A percentile compares a stretch with the other conserved stretches of the same genome.
These are phyloP conservation scores for Chytridium lagenaria DNA, from an alignment of 371 early-diverging fungal species.

Conservation along the genomic window DNA sequence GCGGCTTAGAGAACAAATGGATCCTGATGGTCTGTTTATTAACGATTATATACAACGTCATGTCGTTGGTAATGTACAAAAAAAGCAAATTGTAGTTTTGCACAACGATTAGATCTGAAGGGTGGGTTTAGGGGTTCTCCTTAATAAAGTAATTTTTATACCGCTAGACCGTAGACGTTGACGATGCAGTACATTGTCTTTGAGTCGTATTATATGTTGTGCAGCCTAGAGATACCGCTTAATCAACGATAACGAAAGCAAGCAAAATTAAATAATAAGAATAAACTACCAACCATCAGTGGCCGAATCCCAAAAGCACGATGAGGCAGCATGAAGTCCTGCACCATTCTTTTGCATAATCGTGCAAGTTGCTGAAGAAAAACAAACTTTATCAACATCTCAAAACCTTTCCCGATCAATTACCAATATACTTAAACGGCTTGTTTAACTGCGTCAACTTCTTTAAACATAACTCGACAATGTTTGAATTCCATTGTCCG, in stretches of 20 bases:
- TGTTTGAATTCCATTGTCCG: constrained; percentile 69
- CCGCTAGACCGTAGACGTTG: constrained; percentile 22
- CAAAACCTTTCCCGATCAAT: constrained; percentile 15
- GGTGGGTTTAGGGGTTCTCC: background rate
- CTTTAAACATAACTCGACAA: constrained; percentile 70
- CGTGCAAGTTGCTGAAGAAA: constrained; percentile 66
- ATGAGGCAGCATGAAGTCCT: constrained; percentile 75
- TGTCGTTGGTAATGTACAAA: constrained; percentile 43
- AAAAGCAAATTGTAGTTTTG: background rate
- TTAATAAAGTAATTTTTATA: background rate
- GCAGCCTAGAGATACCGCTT: constrained; percentile 55
- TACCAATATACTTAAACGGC: constrained; percentile 78
- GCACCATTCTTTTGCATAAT: constrained; percentile 80
- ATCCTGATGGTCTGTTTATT: constrained; percentile 76
- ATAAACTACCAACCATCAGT: constrained; percentile 58
- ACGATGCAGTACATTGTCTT: constrained; percentile 69
- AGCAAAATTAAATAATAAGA: constrained; percentile 16
- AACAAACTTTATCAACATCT: background rate
- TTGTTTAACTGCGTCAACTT: constrained; percentile 68
- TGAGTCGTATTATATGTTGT: constrained; percentile 71
- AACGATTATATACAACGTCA: constrained; percentile 79
- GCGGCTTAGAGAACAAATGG: constrained; percentile 63
- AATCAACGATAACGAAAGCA: background rate
- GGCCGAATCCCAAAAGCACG: constrained; percentile 77
- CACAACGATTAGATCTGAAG: too few relatives aligned